A percentile compares a stretch with the other conserved stretches of the same genome.
Conservation (phyloP, 2,329 filamentous ascomycete species). For the Penicillium sp. region DNA sequence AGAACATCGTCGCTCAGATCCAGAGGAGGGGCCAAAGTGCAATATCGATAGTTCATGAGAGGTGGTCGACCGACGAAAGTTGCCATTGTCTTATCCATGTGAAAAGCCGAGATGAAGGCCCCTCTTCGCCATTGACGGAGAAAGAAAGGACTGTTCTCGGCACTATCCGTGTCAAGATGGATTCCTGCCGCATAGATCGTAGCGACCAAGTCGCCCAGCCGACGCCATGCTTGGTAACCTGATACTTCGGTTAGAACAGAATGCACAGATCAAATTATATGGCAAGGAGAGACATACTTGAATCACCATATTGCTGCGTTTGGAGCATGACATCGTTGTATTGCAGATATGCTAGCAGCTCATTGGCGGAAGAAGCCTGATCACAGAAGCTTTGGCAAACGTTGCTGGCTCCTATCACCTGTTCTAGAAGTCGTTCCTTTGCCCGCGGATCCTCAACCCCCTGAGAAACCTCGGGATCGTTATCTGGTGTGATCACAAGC, state of each 20-base stretch:
- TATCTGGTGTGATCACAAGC: conserved; percentile 30
- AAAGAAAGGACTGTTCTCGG: conserved; percentile 37
- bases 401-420: conserved; percentile 36
- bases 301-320: conserved; percentile 38
- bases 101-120: conserved; percentile 47
- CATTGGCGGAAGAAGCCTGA: conserved; percentile 34
- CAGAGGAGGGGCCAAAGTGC: conserved; percentile 39
- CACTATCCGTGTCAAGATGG: conserved; percentile 42
- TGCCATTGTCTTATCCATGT: conserved; percentile 50
- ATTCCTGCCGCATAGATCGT: conserved; percentile 52
- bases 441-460: conserved; percentile 19
- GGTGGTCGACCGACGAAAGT: conserved; percentile 55
- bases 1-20: conserved; percentile 33
- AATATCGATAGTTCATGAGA: conserved; percentile 47
- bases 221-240: conserved; percentile 52
- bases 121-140: conserved; percentile 42
- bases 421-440: conserved; percentile 32
- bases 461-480: conserved; percentile 30
- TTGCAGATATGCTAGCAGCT: conserved; percentile 37
- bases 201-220: conserved; percentile 48
- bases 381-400: conserved; percentile 35
- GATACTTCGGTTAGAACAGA: not conserved
- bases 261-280: not conserved
- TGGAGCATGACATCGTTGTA: conserved; percentile 33
- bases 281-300: conserved; percentile 35